phyloP scores from a whole-genome alignment of 805 yeast species.

The Saturnispora besseyi region DNA sequence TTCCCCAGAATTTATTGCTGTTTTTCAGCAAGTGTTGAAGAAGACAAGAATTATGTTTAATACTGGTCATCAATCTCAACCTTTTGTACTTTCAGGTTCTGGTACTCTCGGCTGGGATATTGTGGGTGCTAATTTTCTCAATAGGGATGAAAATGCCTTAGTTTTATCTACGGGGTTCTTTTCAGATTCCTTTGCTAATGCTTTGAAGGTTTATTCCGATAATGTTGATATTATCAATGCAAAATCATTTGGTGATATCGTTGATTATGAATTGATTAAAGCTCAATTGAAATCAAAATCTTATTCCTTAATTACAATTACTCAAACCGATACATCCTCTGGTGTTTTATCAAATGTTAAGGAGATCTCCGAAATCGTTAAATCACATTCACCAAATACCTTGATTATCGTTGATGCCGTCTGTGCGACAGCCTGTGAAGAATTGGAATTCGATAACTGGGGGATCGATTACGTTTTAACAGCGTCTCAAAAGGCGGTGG shows the following conservation, averaged over 20 bases:
- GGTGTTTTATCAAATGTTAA: slow-evolving; percentile 78
- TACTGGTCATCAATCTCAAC: slow-evolving; percentile 61
- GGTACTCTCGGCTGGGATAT: slow-evolving; percentile 97
- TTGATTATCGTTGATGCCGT: slow-evolving; percentile 88
- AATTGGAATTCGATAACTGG: slow-evolving; percentile 80
- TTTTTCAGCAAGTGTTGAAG: slow-evolving; percentile 60
- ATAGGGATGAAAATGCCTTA: slow-evolving; percentile 60
- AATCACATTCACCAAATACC: slow-evolving; percentile 64
- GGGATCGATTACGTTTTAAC: slow-evolving; percentile 80
- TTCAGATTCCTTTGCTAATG: slow-evolving; percentile 73
- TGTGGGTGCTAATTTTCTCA: slow-evolving; percentile 65
- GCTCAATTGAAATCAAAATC: slow-evolving; percentile 35
- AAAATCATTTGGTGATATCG: slow-evolving; percentile 56
- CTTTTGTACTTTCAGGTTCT: slow-evolving; percentile 76
- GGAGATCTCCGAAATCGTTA: slow-evolving; percentile 51
- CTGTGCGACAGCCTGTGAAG: slow-evolving; percentile 88
- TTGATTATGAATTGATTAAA: slow-evolving; percentile 48
- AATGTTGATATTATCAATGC: slow-evolving; percentile 69
- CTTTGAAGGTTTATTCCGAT: slow-evolving; percentile 63
- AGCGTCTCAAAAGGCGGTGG: slow-evolving; percentile 93
- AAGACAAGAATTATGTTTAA: slow-evolving; percentile 69
- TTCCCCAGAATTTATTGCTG: slow-evolving; percentile 67
- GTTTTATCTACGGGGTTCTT: slow-evolving; percentile 88
- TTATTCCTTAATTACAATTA: slow-evolving; percentile 69
- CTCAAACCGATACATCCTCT: slow-evolving; percentile 95